These are phyloP conservation scores for Rhizopogon salebrosus DNA, from an alignment of 768 basidiomycete species.

Conservation along the genomic window DNA sequence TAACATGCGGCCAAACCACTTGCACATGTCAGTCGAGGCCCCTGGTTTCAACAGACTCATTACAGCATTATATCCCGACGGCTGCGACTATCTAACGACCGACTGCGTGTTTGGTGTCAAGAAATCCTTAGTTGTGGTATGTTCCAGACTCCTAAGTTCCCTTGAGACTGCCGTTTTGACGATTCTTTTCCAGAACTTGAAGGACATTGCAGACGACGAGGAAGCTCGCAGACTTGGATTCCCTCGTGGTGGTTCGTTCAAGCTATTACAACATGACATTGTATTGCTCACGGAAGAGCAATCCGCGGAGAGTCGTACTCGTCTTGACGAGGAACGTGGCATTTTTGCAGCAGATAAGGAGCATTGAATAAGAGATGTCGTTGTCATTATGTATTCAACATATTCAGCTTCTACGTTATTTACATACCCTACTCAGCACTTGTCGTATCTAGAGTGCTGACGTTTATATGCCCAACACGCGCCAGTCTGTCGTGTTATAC, in stretches of 20 bases:
- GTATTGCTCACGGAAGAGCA: constrained; percentile 40
- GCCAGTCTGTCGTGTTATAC: too few species aligned
- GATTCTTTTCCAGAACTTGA: constrained; percentile 36
- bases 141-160: constrained; percentile 15
- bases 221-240: constrained; percentile 51
- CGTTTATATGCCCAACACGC: too few species aligned
- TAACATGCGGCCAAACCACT: constrained; percentile 73
- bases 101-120: constrained; percentile 85
- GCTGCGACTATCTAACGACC: constrained; percentile 58
- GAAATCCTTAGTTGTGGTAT: constrained; percentile 68
- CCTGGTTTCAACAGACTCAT: constrained; percentile 67
- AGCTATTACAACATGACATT: constrained; percentile 42
- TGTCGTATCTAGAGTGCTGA: too few species aligned
- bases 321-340: constrained; percentile 8
- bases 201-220: constrained; percentile 46
- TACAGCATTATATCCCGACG: constrained; percentile 73
- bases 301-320: constrained; percentile 25
- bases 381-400: background rate
- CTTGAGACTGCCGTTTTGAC: background rate
- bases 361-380: too few species aligned
- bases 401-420: too few species aligned
- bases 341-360: background rate
- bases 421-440: too few species aligned
- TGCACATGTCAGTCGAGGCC: constrained; percentile 71
- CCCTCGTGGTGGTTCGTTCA: constrained; percentile 40